phyloP scores from a whole-genome alignment of 2,329 filamentous ascomycete genomes.

The Blastomyces percursus region DNA sequence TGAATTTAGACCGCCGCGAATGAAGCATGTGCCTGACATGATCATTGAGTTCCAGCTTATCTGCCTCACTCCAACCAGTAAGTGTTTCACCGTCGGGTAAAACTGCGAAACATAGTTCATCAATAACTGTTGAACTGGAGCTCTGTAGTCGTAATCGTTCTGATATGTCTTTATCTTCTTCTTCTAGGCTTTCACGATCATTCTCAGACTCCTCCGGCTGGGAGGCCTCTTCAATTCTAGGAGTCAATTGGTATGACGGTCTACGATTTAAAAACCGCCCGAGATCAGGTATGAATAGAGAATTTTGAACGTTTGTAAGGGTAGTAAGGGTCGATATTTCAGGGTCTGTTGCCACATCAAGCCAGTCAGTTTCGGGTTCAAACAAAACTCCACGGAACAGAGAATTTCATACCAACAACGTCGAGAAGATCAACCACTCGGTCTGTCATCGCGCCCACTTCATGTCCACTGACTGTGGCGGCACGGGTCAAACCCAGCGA shows the following conservation, averaged over 20 bases:
- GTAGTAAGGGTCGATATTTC: constrained; percentile 74
- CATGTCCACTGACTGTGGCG: constrained; percentile 17
- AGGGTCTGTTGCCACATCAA: constrained; percentile 49
- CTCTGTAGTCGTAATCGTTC: not conserved
- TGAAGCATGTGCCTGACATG: constrained; percentile 82
- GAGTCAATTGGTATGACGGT: constrained; percentile 63
- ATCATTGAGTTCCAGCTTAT: constrained; percentile 69
- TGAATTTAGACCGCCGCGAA: constrained; percentile 67
- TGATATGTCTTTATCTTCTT: constrained; percentile 7
- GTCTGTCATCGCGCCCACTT: constrained; percentile 7
- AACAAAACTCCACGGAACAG: not conserved
- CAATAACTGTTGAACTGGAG: constrained; percentile 19
- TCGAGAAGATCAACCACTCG: constrained; percentile 58
- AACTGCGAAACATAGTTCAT: constrained; percentile 64
- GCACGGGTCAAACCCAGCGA: constrained; percentile 23
- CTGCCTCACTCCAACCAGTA: constrained; percentile 62
- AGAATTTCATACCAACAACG: constrained; percentile 46
- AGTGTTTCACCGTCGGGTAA: constrained; percentile 62
- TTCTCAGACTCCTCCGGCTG: not conserved
- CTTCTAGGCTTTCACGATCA: constrained; percentile 17
- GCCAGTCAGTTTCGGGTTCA: not conserved
- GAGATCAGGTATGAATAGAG: constrained; percentile 73
- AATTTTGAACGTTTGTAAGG: constrained; percentile 82
- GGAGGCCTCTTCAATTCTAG: constrained; percentile 17
- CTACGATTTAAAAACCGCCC: constrained; percentile 63